Evolutionary conservation across 148 eudicot genomes (phyloP).

Genomic region (Cornus florida): DNA sequence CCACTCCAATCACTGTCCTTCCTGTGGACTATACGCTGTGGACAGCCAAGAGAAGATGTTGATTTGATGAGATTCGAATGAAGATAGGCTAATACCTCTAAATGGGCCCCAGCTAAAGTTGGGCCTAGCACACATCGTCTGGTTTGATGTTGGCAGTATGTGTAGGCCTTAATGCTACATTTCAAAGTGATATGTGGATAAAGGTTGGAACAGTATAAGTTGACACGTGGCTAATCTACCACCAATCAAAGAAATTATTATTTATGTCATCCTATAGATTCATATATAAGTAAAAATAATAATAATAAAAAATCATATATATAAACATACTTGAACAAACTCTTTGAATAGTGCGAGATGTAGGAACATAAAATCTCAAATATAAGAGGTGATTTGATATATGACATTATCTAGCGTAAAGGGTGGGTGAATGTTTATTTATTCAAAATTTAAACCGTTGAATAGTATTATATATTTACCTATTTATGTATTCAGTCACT

Average conservation of each 20-base stretch:
- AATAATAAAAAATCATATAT: no score
- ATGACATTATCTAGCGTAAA: no score
- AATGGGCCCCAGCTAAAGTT: neutral
- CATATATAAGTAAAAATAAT: no score
- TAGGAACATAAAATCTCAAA: no score
- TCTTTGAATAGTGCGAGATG: no score
- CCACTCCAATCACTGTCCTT: neutral
- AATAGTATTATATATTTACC: no score
- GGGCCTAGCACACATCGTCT: neutral
- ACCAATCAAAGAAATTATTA: neutral
- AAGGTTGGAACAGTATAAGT: neutral
- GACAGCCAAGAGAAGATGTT: neutral
- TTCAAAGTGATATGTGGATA: neutral
- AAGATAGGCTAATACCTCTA: neutral
- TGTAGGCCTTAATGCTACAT: neutral
- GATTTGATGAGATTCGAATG: neutral
- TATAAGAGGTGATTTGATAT: no score
- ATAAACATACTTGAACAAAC: no score
- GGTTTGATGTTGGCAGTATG: neutral
- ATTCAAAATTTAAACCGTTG: no score
- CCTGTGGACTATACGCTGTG: neutral
- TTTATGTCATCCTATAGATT: no score
- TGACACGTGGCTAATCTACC: neutral
- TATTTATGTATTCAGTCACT: no score
- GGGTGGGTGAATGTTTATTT: no score